phyloP scores from a whole-genome alignment of 2,329 filamentous ascomycete species.

The Colletotrichum theobromicola region DNA sequence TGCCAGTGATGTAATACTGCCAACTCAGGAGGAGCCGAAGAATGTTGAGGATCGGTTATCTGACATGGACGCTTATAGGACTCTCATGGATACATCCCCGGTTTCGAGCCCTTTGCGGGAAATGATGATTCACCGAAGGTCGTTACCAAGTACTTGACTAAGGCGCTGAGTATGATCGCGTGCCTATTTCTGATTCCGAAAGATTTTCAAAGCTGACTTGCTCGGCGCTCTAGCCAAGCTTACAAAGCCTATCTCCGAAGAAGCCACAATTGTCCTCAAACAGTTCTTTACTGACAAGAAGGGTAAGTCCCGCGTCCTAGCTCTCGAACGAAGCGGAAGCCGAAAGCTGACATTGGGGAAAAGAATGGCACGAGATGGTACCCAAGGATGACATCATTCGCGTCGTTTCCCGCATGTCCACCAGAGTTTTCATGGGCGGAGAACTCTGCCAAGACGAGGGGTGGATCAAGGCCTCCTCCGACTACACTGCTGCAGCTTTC shows the following conservation, averaged over 20 bases:
- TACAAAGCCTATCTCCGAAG: slow-evolving; percentile 4
- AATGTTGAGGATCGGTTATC: neutral
- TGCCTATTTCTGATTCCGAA: too few species aligned
- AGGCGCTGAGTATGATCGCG: neutral
- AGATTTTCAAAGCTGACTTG: neutral
- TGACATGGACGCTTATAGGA: neutral
- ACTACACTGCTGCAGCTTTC: slow-evolving; percentile 10
- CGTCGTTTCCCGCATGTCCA: slow-evolving; percentile 23
- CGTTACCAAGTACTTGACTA: neutral
- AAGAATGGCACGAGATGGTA: slow-evolving; percentile 21
- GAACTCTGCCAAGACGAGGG: slow-evolving; percentile 11
- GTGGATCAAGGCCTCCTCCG: slow-evolving; percentile 19
- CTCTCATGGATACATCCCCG: neutral
- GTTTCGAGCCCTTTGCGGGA: neutral
- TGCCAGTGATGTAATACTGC: neutral
- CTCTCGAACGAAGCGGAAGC: neutral
- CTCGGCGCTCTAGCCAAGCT: neutral
- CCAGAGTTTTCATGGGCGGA: slow-evolving; percentile 24
- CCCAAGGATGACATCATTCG: neutral
- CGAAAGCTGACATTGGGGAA: neutral
- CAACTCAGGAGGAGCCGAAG: neutral
- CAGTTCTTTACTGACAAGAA: neutral
- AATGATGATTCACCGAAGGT: neutral
- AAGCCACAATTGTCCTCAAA: neutral
- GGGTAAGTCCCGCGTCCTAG: neutral